These are phyloP conservation scores for Trichocladium uniseriatum DNA, from an alignment of 495 filamentous ascomycete genomes.

Conservation along the genomic window DNA sequence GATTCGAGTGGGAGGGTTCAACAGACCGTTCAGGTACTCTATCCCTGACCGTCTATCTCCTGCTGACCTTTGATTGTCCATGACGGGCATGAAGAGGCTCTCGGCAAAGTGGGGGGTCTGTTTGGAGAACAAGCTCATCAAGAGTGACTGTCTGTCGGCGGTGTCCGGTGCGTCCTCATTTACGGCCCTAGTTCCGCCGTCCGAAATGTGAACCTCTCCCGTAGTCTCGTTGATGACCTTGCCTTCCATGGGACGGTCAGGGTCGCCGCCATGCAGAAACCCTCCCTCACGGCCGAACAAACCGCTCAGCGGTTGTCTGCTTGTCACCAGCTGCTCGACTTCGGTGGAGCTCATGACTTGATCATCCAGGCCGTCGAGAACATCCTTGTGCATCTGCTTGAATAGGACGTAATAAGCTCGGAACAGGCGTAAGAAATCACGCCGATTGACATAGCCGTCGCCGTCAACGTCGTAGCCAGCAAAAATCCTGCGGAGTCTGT, in stretches of 20 bases:
- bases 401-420: conserved; percentile 80
- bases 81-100: conserved; percentile 25
- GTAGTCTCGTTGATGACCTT: conserved; percentile 46
- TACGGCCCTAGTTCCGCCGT: conserved; percentile 34
- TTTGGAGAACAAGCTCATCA: conserved; percentile 31
- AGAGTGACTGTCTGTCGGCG: conserved; percentile 31
- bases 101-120: conserved; percentile 19
- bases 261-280: conserved; percentile 52
- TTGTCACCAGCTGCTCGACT: conserved; percentile 61
- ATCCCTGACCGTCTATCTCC: conserved; percentile 8
- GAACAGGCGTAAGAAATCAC: conserved; percentile 89
- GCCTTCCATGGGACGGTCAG: conserved; percentile 50
- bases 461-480: conserved; percentile 83
- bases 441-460: conserved; percentile 78
- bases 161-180: conserved; percentile 36
- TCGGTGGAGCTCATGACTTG: conserved; percentile 63
- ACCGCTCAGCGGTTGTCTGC: conserved; percentile 72
- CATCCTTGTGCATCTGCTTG: conserved; percentile 74
- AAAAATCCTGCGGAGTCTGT: conserved; percentile 68
- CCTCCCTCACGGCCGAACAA: conserved; percentile 52
- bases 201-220: conserved; percentile 54
- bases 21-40: conserved; percentile 32
- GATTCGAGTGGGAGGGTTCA: conserved; percentile 33
- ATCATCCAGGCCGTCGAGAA: conserved; percentile 73
- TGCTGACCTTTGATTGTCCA: conserved; percentile 3